Conservation (phyloP, 192 early-diverging fungal species). For the Chytriomyces sp. region DNA sequence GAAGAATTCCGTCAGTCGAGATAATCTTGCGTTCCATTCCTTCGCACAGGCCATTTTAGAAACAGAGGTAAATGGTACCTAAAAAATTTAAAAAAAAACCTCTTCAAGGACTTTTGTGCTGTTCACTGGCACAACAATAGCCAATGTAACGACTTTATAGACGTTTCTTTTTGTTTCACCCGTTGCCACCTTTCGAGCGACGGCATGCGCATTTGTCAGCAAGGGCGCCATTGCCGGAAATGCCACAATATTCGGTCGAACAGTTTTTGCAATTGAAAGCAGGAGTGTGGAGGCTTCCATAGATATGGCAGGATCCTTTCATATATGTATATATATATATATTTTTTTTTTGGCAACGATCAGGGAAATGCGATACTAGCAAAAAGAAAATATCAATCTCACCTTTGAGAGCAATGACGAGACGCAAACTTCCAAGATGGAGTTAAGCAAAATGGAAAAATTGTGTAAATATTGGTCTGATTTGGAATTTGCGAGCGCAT, state of each 20-base stretch:
- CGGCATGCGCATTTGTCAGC: slow-evolving; percentile 18
- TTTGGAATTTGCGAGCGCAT: neutral
- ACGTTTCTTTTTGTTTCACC: neutral
- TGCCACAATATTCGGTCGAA: slow-evolving; percentile 22
- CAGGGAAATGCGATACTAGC: neutral
- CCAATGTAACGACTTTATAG: slow-evolving; percentile 30
- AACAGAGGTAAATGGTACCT: neutral
- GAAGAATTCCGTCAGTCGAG: slow-evolving; percentile 13
- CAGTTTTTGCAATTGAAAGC: slow-evolving; percentile 16
- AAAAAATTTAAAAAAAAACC: slow-evolving; percentile 15
- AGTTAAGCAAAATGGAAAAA: slow-evolving; percentile 8
- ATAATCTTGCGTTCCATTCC: slow-evolving; percentile 12
- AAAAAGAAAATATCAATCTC: neutral
- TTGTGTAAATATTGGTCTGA: neutral
- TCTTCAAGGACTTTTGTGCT: slow-evolving; percentile 12
- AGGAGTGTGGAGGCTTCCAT: slow-evolving; percentile 13
- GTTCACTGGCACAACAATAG: slow-evolving; percentile 11
- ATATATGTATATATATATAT: no score
- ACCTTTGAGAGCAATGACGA: neutral
- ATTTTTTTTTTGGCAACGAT: neutral
- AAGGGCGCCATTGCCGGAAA: slow-evolving; percentile 16
- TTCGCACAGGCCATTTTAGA: neutral
- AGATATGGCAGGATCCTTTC: neutral
- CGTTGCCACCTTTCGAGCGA: neutral
- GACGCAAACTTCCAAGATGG: neutral